phyloP scores from a whole-genome alignment of 2,329 filamentous ascomycete genomes.

The Pyricularia pennisetigena region DNA sequence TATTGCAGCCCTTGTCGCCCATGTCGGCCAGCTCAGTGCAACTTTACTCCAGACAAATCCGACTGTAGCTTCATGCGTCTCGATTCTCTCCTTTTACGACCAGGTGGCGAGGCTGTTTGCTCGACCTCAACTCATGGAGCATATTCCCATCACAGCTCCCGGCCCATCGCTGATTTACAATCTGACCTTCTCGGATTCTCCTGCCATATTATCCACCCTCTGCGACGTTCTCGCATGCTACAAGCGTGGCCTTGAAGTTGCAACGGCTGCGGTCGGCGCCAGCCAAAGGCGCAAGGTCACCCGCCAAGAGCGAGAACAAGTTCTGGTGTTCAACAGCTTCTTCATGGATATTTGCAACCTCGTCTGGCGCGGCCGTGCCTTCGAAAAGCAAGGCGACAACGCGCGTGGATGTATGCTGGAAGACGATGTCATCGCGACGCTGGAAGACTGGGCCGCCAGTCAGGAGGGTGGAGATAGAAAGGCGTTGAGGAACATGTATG shows the following conservation, averaged over 20 bases:
- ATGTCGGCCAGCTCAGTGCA: constrained; percentile 46
- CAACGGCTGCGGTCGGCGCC: constrained; percentile 30
- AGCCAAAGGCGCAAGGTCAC: constrained; percentile 19
- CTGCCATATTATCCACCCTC: constrained; percentile 56
- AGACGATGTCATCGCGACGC: constrained; percentile 6
- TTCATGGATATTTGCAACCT: constrained; percentile 83
- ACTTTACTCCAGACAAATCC: constrained; percentile 47
- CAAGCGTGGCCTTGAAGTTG: constrained; percentile 63
- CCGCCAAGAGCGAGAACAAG: constrained; percentile 46
- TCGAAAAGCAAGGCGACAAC: constrained; percentile 53
- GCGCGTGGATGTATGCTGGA: constrained; percentile 45
- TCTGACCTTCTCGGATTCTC: constrained; percentile 56
- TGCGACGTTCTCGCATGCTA: constrained; percentile 61
- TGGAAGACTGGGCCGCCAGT: not conserved
- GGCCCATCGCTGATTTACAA: constrained; percentile 59
- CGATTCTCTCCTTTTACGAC: constrained; percentile 63
- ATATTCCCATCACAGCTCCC: constrained; percentile 57
- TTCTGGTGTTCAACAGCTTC: constrained; percentile 69
- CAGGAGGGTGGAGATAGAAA: not conserved
- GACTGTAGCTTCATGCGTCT: constrained; percentile 34
- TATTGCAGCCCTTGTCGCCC: constrained; percentile 31
- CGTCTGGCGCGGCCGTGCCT: constrained; percentile 66
- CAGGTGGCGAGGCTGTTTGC: constrained; percentile 46
- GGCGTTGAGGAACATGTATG: constrained; percentile 1
- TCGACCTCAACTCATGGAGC: constrained; percentile 35